phyloP scores from a whole-genome alignment of 1,284 basidiomycete genomes.

The Sanghuangporus baumii region DNA sequence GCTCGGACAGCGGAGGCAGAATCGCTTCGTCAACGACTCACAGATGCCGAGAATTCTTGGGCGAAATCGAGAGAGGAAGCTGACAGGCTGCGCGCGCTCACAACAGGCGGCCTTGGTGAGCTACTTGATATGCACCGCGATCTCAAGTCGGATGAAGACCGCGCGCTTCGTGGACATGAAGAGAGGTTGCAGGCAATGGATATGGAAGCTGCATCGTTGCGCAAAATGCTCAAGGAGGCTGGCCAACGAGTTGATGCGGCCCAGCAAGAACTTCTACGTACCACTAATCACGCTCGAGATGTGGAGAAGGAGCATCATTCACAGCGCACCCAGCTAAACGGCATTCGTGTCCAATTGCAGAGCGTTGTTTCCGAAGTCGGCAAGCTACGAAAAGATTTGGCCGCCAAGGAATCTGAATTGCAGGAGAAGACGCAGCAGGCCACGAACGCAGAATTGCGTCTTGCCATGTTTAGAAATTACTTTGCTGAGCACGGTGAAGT shows the following conservation, averaged over 20 bases:
- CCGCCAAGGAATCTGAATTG: conserved; percentile 65
- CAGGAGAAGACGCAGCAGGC: conserved; percentile 64
- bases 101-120: conserved; percentile 79
- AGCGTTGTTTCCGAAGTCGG: conserved; percentile 68
- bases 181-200: conserved; percentile 82
- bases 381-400: conserved; percentile 63
- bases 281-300: conserved; percentile 60
- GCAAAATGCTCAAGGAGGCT: conserved; percentile 74
- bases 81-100: conserved; percentile 77
- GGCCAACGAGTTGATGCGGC: conserved; percentile 65
- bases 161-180: conserved; percentile 62
- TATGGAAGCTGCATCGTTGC: conserved; percentile 66
- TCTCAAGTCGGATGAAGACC: conserved; percentile 74
- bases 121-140: conserved; percentile 81
- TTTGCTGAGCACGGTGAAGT: conserved; percentile 85
- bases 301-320: conserved; percentile 67
- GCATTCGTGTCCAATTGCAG: conserved; percentile 74
- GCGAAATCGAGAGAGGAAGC: conserved; percentile 87
- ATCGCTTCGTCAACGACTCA: conserved; percentile 53
- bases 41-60: conserved; percentile 82
- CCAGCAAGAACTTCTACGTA: conserved; percentile 65
- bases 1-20: conserved; percentile 68
- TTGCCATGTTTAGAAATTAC: conserved; percentile 80
- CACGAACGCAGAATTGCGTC: conserved; percentile 70
- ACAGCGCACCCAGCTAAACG: conserved; percentile 75